These are phyloP conservation scores for Uncinocarpus reesii DNA, from an alignment of 2,329 filamentous ascomycete genomes.

Conservation along the genomic window DNA sequence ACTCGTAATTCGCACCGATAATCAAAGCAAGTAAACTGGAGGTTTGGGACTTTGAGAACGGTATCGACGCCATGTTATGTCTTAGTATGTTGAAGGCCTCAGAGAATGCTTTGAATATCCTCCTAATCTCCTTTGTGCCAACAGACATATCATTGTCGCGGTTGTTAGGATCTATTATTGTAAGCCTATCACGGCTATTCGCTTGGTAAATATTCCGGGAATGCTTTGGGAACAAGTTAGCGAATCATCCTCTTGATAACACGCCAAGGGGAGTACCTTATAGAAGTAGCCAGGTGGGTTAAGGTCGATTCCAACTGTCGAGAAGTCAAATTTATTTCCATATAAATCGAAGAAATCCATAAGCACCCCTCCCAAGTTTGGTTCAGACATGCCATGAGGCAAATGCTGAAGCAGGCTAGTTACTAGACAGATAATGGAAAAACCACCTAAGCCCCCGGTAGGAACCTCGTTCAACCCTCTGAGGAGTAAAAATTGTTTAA, in stretches of 20 bases:
- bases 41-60: conserved; percentile 18
- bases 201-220: conserved; percentile 36
- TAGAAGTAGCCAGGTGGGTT: conserved; percentile 62
- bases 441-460: conserved; percentile 83
- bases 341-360: conserved; percentile 86
- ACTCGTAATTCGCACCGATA: conserved; percentile 66
- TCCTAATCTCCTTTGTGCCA: conserved; percentile 60
- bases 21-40: conserved; percentile 60
- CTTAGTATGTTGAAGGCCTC: conserved; percentile 51
- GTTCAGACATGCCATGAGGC: conserved; percentile 56
- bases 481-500: conserved; percentile 91
- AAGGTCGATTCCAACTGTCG: conserved; percentile 61
- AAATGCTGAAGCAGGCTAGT: conserved; percentile 77
- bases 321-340: conserved; percentile 67
- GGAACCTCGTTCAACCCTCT: conserved; percentile 84
- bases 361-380: conserved; percentile 68
- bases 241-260: conserved; percentile 15
- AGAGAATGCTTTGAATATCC: conserved; percentile 61
- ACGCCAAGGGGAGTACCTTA: conserved; percentile 50
- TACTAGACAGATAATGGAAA: conserved; percentile 86
- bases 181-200: conserved; percentile 57
- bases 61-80: conserved; percentile 42
- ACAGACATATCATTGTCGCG: conserved; percentile 78
- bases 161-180: conserved; percentile 88
- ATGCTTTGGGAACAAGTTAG: conserved; percentile 22